Base-by-base conservation (phyloP, 345 rosid species). In the Linum trigynum region DNA sequence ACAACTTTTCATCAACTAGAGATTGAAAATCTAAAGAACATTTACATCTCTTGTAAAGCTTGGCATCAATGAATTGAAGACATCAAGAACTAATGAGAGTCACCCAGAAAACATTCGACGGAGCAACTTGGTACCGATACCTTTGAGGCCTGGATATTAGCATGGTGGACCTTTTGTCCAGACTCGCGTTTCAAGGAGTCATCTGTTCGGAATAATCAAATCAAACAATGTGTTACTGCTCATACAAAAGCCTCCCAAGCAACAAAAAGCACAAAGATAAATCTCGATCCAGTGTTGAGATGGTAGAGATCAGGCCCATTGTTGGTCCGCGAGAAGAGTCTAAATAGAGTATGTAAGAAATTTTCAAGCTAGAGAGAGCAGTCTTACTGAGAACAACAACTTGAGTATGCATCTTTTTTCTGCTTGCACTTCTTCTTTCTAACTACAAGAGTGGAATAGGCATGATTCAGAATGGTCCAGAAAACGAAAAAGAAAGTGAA, bases 181-280 rank as follows among this genome's bases (percentile, higher is more conserved):
- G 99, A 85, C 75, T 94, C 97, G 12, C 97, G 97, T 62, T 94
- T 88, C 81, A 94, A 69, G 0, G 99, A 90, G 78, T 90, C 97
- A 85, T 88, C 99, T 94, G 86, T 38, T 43, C 66, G 76, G 39
- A 23, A 39, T 40, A 62, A 39, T 39, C 23, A 15, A 23, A 23
- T 23, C 32, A 15, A 41, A 39, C 7, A 39, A 62, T 11, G 14
- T 5, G 43, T n/a, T 39, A 62, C 48, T 6, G 8, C 5, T 14
- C 5, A 62, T 38, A 3, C 50, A 11, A 62, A 62, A 40, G 12
- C 32, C 36, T 4, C 45, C 15, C 4, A 32, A 15, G 17, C 23
- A 32, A 63, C 37, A 3, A 48, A 48, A 15, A 2, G 7, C 16
- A 11, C 40, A 23, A 11, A 11, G 3, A 38, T 64, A 65, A 9